A percentile compares a stretch with the other conserved stretches of the same genome.
Evolutionary conservation across 23 red algal species (phyloP).

Genomic region (Gracilaria domingensis): DNA sequence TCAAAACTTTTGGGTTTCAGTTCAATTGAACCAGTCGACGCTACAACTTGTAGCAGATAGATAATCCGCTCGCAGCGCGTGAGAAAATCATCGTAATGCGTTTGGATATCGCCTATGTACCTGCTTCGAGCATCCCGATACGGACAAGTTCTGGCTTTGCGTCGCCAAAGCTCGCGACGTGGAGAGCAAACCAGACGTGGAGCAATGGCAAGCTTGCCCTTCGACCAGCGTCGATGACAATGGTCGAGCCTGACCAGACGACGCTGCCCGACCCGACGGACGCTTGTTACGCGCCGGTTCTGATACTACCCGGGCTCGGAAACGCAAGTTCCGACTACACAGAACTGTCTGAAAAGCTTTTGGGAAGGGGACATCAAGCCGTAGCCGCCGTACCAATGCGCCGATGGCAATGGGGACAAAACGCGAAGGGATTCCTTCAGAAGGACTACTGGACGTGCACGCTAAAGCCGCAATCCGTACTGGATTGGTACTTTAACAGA

Average conservation of each 20-base stretch:
- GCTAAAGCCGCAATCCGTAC: constrained; percentile 49
- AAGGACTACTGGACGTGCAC: constrained; percentile 71
- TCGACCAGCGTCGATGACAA: not conserved
- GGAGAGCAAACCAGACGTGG: not conserved
- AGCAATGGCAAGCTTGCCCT: not conserved
- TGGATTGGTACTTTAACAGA: constrained; percentile 77
- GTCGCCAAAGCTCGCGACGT: not conserved
- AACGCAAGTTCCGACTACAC: constrained; percentile 74
- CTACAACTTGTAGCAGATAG: no score
- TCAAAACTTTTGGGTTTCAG: no score
- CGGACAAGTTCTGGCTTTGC: not conserved
- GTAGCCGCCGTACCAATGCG: constrained; percentile 60
- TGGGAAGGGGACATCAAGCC: constrained; percentile 30
- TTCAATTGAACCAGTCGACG: no score
- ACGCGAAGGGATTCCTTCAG: constrained; percentile 50
- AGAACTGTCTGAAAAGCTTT: constrained; percentile 30
- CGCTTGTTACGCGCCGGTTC: constrained; percentile 40
- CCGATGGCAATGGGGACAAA: constrained; percentile 73
- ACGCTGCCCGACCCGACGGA: not conserved
- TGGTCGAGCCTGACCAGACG: not conserved
- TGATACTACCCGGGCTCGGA: constrained; percentile 80
- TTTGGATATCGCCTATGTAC: not conserved
- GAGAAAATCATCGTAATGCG: not conserved
- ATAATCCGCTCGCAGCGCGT: not conserved
- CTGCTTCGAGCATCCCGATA: not conserved